Evolutionary conservation across 1,139 yeast species (phyloP).

Genomic region (Protomyces lactucae-debilis): DNA sequence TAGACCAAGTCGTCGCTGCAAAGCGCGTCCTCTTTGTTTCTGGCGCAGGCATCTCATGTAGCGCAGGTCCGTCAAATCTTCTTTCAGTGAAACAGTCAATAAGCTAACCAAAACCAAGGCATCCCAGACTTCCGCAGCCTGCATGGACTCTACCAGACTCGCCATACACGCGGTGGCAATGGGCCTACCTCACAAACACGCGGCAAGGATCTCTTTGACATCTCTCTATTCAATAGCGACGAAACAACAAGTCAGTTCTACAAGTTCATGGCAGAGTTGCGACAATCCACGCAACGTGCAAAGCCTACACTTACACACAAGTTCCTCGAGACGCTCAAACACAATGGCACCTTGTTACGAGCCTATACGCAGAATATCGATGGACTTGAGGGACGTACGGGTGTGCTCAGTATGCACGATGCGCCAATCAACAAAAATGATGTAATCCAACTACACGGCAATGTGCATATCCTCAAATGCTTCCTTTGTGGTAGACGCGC

Average conservation of each 20-base stretch:
- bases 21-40: slow-evolving; percentile 48
- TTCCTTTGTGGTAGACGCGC: slow-evolving; percentile 58
- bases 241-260: slow-evolving; percentile 65
- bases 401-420: slow-evolving; percentile 36
- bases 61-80: slow-evolving; percentile 56
- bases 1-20: slow-evolving; percentile 35
- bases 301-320: slow-evolving; percentile 78
- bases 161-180: slow-evolving; percentile 46
- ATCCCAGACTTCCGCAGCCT: slow-evolving; percentile 68
- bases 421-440: slow-evolving; percentile 23
- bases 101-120: not conserved
- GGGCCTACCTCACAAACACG: slow-evolving; percentile 48
- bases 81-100: not conserved
- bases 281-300: slow-evolving; percentile 59
- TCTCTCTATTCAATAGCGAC: slow-evolving; percentile 67
- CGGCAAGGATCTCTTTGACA: slow-evolving; percentile 89
- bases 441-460: slow-evolving; percentile 61
- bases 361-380: slow-evolving; percentile 79
- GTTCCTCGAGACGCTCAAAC: slow-evolving; percentile 63
- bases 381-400: slow-evolving; percentile 54
- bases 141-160: slow-evolving; percentile 66
- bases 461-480: slow-evolving; percentile 68
- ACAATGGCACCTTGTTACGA: slow-evolving; percentile 62
- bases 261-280: slow-evolving; percentile 70
- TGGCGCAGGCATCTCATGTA: slow-evolving; percentile 90